These are phyloP conservation scores for Vittaforma corneae DNA, from an alignment of 371 early-diverging fungal genomes.

Conservation along the genomic window DNA sequence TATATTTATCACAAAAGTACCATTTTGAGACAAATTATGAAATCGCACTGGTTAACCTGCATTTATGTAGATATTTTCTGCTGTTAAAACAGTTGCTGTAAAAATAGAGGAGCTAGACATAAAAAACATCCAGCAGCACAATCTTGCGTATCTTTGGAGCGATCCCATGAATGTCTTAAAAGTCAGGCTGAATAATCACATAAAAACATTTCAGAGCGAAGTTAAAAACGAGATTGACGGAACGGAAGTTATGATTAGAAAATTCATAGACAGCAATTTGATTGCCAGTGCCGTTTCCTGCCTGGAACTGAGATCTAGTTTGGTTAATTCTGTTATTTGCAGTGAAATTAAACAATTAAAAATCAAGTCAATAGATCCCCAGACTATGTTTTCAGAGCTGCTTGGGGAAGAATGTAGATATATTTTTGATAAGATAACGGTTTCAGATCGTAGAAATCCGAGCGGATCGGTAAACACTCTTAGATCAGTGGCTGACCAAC, in stretches of 20 bases:
- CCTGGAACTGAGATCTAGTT: not conserved
- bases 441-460: too few relatives aligned
- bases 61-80: slow-evolving; percentile 40
- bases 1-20: slow-evolving; percentile 31
- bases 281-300: slow-evolving; percentile 30
- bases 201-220: not conserved
- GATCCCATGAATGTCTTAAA: slow-evolving; percentile 26
- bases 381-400: slow-evolving; percentile 15
- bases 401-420: slow-evolving; percentile 22
- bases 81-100: slow-evolving; percentile 23
- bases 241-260: slow-evolving; percentile 10
- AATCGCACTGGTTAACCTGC: slow-evolving; percentile 32
- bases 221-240: not conserved
- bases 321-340: slow-evolving; percentile 15
- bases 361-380: slow-evolving; percentile 8
- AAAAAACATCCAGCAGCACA: slow-evolving; percentile 40
- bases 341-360: slow-evolving; percentile 23
- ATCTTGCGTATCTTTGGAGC: slow-evolving; percentile 44
- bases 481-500: too few relatives aligned
- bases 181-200: not conserved
- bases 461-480: too few relatives aligned
- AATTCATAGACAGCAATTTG: slow-evolving; percentile 23
- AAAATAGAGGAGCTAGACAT: slow-evolving; percentile 24
- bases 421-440: slow-evolving; percentile 41
- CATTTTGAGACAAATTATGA: slow-evolving; percentile 24